Evolutionary conservation across 2,329 filamentous ascomycete genomes (phyloP).

Genomic region (Trichoderma endophyticum): DNA sequence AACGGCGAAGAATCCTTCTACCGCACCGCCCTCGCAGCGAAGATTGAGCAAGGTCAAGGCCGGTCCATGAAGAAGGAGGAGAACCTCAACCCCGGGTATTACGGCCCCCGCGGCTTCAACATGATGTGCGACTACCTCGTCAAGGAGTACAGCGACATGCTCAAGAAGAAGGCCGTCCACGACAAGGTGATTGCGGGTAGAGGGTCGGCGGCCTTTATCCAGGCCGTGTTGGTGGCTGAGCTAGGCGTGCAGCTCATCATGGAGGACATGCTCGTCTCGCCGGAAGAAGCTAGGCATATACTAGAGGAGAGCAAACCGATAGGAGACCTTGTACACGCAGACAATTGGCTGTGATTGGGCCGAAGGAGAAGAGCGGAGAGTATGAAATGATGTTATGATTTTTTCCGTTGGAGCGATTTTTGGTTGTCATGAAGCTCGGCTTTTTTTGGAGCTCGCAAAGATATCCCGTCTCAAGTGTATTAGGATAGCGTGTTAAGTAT

Average conservation of each 20-base stretch:
- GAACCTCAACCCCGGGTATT: conserved; percentile 72
- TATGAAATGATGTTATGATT: background rate
- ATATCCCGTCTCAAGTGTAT: background rate
- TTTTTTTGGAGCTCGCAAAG: background rate
- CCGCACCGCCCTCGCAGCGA: conserved; percentile 52
- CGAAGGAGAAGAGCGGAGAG: background rate
- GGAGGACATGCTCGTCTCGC: conserved; percentile 51
- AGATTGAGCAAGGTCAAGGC: conserved; percentile 55
- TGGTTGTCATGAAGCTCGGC: background rate
- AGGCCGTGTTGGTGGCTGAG: conserved; percentile 76
- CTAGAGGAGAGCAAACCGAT: conserved; percentile 65
- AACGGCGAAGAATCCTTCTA: conserved; percentile 60
- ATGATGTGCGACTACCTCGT: conserved; percentile 70
- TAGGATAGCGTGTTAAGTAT: background rate
- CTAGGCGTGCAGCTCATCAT: conserved; percentile 52
- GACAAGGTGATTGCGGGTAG: conserved; percentile 65
- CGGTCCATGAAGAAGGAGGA: conserved; percentile 58
- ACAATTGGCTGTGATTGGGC: conserved; percentile 33
- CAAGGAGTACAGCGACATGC: conserved; percentile 52
- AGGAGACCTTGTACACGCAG: conserved; percentile 66
- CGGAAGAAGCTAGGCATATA: conserved; percentile 49
- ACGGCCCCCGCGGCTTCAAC: conserved; percentile 70
- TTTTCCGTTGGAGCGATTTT: background rate
- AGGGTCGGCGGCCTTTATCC: conserved; percentile 66
- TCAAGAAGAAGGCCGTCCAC: conserved; percentile 60